phyloP scores from a whole-genome alignment of 345 rosid genomes.

The Bruguiera gymnorhiza region DNA sequence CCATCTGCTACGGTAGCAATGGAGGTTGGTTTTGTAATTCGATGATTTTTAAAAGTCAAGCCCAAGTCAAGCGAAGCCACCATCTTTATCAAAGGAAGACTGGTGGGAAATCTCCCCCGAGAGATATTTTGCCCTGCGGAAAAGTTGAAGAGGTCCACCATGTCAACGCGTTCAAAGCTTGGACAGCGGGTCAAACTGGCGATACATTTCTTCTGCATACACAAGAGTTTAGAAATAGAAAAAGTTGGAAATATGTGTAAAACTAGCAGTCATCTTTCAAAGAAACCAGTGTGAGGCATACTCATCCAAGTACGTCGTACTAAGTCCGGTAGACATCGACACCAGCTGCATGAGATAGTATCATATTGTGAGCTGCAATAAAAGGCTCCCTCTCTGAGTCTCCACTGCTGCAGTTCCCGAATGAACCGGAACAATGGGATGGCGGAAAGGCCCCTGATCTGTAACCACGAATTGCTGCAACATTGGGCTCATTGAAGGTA shows the following conservation, averaged over 20 bases:
- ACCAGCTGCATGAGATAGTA: slow-evolving; percentile 60
- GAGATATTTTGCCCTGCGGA: too few species aligned
- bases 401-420: slow-evolving; percentile 52
- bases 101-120: too few species aligned
- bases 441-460: slow-evolving; percentile 55
- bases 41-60: too few species aligned
- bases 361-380: slow-evolving; percentile 58
- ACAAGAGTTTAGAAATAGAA: too few species aligned
- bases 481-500: slow-evolving; percentile 67
- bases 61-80: too few species aligned
- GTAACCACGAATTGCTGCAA: slow-evolving; percentile 44
- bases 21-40: too few species aligned
- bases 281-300: background rate
- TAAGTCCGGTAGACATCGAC: slow-evolving; percentile 41
- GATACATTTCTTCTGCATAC: too few species aligned
- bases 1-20: too few species aligned
- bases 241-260: background rate
- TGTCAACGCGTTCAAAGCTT: too few species aligned
- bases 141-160: too few species aligned
- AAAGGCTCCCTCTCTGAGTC: slow-evolving; percentile 54
- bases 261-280: background rate
- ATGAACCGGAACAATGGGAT: slow-evolving; percentile 49
- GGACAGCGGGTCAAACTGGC: too few species aligned
- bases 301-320: slow-evolving; percentile 42
- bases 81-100: too few species aligned